These are phyloP conservation scores for Combretum micranthum DNA, from an alignment of 345 rosid genomes.

Conservation along the genomic window DNA sequence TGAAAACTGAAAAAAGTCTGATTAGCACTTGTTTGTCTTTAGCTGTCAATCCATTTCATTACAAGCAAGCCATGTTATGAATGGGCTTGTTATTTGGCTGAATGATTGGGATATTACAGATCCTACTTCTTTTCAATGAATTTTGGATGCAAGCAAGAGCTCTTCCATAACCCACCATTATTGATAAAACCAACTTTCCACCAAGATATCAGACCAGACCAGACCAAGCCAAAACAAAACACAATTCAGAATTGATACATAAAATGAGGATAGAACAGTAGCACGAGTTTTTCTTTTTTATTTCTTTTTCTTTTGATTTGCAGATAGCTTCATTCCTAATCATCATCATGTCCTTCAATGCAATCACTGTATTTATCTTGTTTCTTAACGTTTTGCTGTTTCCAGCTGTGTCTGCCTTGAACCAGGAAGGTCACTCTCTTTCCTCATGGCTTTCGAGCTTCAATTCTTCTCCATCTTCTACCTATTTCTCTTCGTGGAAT, in stretches of 20 bases:
- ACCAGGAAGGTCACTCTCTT: slow-evolving; percentile 60
- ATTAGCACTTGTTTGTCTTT: no score
- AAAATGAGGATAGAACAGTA: slow-evolving; percentile 28
- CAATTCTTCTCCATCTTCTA: slow-evolving; percentile 39
- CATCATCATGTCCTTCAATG: slow-evolving; percentile 37
- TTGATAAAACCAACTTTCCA: slow-evolving; percentile 13
- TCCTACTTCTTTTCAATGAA: slow-evolving; percentile 15
- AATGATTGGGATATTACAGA: slow-evolving; percentile 4
- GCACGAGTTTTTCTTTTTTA: slow-evolving; percentile 5
- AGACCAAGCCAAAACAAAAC: no score
- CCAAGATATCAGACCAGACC: background rate
- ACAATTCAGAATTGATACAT: background rate
- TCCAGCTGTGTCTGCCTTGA: slow-evolving; percentile 41
- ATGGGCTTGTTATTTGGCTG: background rate
- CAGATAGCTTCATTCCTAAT: no score
- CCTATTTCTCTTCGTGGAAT: slow-evolving; percentile 64
- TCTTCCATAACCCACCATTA: slow-evolving; percentile 9
- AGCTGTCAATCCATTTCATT: background rate
- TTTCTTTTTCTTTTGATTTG: slow-evolving; percentile 11
- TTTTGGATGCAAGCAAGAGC: slow-evolving; percentile 13
- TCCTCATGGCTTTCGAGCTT: slow-evolving; percentile 68
- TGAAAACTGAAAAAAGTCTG: no score
- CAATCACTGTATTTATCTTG: slow-evolving; percentile 35
- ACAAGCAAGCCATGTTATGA: slow-evolving; percentile 3
- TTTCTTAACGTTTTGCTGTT: slow-evolving; percentile 33